Evolutionary conservation across 116 monocot genomes (phyloP), one percentile per base, ranked within the genome.

Genomic region (Phalaenopsis hybrid): DNA sequence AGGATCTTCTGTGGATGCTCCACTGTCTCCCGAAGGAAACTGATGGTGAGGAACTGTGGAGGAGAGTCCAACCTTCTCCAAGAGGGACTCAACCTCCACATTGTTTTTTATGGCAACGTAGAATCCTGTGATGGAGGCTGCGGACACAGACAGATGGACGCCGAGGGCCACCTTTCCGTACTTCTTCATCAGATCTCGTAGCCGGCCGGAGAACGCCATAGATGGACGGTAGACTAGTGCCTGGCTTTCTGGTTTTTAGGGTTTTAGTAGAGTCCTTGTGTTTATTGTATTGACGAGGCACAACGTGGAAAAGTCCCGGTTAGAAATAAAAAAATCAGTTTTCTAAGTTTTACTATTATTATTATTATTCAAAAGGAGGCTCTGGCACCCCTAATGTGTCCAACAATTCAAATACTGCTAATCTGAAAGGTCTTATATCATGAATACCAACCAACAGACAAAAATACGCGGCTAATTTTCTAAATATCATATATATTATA

Each of bases 61-160:
- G 82, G 88, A 0, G 31, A 31, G 31, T 31, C 31, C 31, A 80
- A 92, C 80, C 79, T 76, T 83, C 67, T 88, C 43, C 84, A 94
- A 84, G 55, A 98, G 73, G 34, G 90, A 77, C 68, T 93, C 92
- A 46, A 98, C 97, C 84, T 98, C 97, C 81, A 98, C 97, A 91
- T 98, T 98, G 93, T 90, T 98, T 50, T 86, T 87, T 81, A 98
- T 91, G 85, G 97, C 95, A 79, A 92, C 87, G 86, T 98, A 98
- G 57, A 98, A 86, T 57, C 93, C 94, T 58, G 88, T 81, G 85
- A 98, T 92, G 49, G 95, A 93, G 79, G 85, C 93, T 83, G 83
- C 81, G 72, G 97, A 98, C 79, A 98, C 92, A 74, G 97, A 92
- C 58, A 94, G 23, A 82, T 98, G 97, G 80, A 98, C 93, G 20